A percentile compares a stretch with the other conserved stretches of the same genome.
Conservation (phyloP, 495 filamentous ascomycete species). For the Talaromyces trachyspermus region DNA sequence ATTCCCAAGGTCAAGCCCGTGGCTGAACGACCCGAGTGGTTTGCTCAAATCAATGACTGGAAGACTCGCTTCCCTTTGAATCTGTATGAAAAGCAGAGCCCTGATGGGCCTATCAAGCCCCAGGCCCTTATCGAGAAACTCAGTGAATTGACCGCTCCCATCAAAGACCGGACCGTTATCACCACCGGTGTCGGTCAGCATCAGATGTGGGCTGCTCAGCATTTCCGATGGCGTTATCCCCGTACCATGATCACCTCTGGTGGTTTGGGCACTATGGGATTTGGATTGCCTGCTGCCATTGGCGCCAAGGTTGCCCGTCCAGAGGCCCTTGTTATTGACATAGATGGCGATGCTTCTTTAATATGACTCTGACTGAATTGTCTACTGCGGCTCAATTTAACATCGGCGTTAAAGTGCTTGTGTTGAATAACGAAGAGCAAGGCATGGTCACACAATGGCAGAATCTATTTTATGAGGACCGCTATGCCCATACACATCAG, state of each 20-base stretch:
- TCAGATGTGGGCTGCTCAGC: constrained; percentile 96
- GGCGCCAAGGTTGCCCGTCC: constrained; percentile 88
- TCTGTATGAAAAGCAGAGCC: constrained; percentile 61
- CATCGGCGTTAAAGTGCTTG: constrained; percentile 84
- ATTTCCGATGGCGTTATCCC: constrained; percentile 84
- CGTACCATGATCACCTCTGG: constrained; percentile 87
- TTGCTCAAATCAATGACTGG: constrained; percentile 80
- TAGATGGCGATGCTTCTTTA: constrained; percentile 96
- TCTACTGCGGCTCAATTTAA: constrained; percentile 87
- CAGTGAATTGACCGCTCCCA: constrained; percentile 60
- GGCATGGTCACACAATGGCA: constrained; percentile 96
- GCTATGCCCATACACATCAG: constrained; percentile 88
- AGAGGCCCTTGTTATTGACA: constrained; percentile 81
- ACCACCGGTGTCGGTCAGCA: constrained; percentile 91
- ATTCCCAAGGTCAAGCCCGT: constrained; percentile 60
- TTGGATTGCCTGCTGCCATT: constrained; percentile 84
- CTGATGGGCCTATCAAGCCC: constrained; percentile 73
- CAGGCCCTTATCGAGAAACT: constrained; percentile 80
- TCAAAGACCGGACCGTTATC: constrained; percentile 77
- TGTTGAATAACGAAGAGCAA: constrained; percentile 95
- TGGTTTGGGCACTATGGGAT: constrained; percentile 93
- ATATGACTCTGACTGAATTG: constrained; percentile 91
- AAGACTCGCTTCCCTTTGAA: constrained; percentile 76
- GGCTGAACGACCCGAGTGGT: constrained; percentile 71
- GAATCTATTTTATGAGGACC: constrained; percentile 84